Evolutionary conservation across 306 rosid species (phyloP).

Genomic region (Acacia confusa): DNA sequence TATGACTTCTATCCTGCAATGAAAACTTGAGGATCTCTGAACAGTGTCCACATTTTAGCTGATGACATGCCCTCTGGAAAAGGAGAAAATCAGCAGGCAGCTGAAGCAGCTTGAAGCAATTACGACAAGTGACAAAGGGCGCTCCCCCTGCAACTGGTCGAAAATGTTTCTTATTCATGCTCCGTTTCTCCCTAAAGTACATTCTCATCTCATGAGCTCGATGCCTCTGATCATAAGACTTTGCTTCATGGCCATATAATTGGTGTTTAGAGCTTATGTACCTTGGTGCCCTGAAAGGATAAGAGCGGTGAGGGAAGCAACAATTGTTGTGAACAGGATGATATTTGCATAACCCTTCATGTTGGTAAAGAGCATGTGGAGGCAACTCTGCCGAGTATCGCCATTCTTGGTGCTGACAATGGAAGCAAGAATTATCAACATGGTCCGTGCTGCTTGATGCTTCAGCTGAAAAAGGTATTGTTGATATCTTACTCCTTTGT

Average conservation of each 20-base stretch:
- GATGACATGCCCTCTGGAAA: conserved; percentile 54
- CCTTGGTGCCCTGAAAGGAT: conserved; percentile 54
- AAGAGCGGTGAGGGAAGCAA: conserved; percentile 41
- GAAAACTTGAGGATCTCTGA: conserved; percentile 77
- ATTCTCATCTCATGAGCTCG: conserved; percentile 43
- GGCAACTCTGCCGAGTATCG: conserved; percentile 52
- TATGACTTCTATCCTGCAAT: conserved; percentile 50
- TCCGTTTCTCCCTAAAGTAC: conserved; percentile 49
- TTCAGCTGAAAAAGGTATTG: conserved; percentile 70
- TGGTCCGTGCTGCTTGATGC: conserved; percentile 55
- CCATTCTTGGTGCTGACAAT: conserved; percentile 40
- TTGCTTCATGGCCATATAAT: conserved; percentile 40
- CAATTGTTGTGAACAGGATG: conserved; percentile 45
- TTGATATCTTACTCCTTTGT: conserved; percentile 42
- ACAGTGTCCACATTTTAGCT: conserved; percentile 81
- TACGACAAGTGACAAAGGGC: conserved; percentile 74
- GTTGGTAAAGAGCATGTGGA: conserved; percentile 37
- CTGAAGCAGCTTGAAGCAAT: conserved; percentile 63
- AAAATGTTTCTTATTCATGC: conserved; percentile 56
- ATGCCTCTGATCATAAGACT: conserved; percentile 48
- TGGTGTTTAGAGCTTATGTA: conserved; percentile 41
- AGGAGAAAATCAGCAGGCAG: conserved; percentile 82
- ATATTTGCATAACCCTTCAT: conserved; percentile 33
- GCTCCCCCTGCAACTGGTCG: conserved; percentile 88
- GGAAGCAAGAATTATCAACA: conserved; percentile 47